These are phyloP conservation scores for Ailanthus altissimus DNA, from an alignment of 345 rosid genomes.

Conservation along the genomic window DNA sequence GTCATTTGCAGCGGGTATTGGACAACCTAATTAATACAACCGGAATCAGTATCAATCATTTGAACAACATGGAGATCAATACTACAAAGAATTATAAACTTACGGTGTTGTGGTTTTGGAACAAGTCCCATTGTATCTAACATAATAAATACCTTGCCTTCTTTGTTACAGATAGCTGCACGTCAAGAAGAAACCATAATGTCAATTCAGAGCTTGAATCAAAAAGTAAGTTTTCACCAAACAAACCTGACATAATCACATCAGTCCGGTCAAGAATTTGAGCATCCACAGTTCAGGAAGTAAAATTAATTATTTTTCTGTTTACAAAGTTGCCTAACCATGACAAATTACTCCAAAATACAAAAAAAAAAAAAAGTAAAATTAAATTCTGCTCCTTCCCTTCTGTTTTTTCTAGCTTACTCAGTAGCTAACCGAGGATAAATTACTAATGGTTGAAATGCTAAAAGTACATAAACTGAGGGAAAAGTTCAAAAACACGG, in stretches of 20 bases:
- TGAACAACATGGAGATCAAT: slow-evolving; percentile 17
- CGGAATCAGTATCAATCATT: slow-evolving; percentile 19
- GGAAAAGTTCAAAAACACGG: not conserved
- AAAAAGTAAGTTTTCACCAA: slow-evolving; percentile 1
- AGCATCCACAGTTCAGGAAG: not conserved
- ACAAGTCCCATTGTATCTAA: slow-evolving; percentile 78
- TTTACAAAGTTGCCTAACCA: not conserved
- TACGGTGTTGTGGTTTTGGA: slow-evolving; percentile 76
- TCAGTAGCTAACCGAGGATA: not conserved
- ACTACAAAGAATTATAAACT: slow-evolving; percentile 34
- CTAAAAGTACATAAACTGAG: not conserved
- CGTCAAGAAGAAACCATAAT: slow-evolving; percentile 22
- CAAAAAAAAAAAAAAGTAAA: not conserved
- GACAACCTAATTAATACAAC: slow-evolving; percentile 59
- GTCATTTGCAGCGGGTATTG: slow-evolving; percentile 61
- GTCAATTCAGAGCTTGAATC: slow-evolving; percentile 6
- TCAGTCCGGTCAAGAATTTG: not conserved
- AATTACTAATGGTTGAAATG: not conserved
- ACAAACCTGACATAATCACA: not conserved
- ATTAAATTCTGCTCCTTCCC: not conserved
- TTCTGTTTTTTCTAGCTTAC: not conserved
- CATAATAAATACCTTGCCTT: slow-evolving; percentile 67
- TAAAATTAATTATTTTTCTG: not conserved
- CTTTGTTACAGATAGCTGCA: slow-evolving; percentile 86
- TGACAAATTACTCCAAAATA: not conserved